Evolutionary conservation across 169 alveolate species (phyloP).

Genomic region (Cryptosporidium tyzzeri): DNA sequence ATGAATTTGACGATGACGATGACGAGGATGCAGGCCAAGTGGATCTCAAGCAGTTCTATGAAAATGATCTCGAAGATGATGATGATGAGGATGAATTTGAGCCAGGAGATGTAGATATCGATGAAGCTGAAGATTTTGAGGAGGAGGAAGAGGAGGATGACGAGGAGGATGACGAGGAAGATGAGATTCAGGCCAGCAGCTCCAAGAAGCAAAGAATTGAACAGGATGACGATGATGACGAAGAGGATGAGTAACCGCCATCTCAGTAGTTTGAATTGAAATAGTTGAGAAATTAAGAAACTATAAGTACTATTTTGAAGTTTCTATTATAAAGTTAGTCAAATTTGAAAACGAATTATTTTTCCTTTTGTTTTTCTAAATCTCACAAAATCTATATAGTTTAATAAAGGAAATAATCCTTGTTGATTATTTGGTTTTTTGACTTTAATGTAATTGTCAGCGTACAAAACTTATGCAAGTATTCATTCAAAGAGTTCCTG

Average conservation of each 20-base stretch:
- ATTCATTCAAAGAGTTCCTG: background rate
- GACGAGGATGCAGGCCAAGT: conserved; percentile 79
- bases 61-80: conserved; percentile 89
- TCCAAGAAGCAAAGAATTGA: conserved; percentile 16
- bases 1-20: conserved; percentile 70
- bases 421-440: background rate
- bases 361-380: background rate
- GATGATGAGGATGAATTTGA: conserved; percentile 90
- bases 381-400: background rate
- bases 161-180: conserved; percentile 82
- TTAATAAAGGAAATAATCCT: background rate
- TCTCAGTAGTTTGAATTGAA: background rate
- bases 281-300: conserved; percentile 3
- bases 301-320: background rate
- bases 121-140: conserved; percentile 86
- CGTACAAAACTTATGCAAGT: background rate
- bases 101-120: conserved; percentile 85
- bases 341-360: background rate
- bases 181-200: conserved; percentile 64
- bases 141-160: conserved; percentile 79
- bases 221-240: conserved; percentile 35
- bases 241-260: conserved; percentile 15
- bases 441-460: background rate
- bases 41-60: conserved; percentile 87
- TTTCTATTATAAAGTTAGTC: background rate